These are phyloP conservation scores for Alisma plantagoaquatica DNA, from an alignment of 106 monocot genomes.

Conservation along the genomic window DNA sequence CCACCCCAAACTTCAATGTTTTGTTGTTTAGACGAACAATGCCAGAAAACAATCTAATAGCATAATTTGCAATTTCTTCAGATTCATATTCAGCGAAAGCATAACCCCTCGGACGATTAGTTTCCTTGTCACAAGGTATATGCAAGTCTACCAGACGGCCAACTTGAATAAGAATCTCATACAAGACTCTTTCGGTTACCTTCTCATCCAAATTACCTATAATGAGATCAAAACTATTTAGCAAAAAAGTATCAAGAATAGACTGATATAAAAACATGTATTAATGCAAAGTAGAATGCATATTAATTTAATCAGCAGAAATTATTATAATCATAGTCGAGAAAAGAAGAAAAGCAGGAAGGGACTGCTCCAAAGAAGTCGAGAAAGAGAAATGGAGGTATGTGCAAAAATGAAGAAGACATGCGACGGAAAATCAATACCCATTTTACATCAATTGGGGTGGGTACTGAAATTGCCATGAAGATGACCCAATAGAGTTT, in stretches of 20 bases:
- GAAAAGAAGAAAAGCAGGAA: no score
- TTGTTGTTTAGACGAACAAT: slow-evolving; percentile 72
- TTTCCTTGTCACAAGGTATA: slow-evolving; percentile 82
- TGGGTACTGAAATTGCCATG: no score
- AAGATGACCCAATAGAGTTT: no score
- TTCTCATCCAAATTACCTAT: slow-evolving; percentile 98
- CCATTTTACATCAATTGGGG: no score
- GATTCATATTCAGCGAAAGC: slow-evolving; percentile 94
- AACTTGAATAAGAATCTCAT: slow-evolving; percentile 92
- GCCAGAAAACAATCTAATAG: slow-evolving; percentile 78
- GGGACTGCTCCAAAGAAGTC: not conserved
- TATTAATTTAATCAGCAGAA: not conserved
- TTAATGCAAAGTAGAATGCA: not conserved
- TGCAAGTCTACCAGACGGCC: slow-evolving; percentile 80
- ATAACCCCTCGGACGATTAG: slow-evolving; percentile 63
- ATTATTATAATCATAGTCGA: not conserved
- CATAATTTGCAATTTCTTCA: slow-evolving; percentile 82
- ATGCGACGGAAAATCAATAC: no score
- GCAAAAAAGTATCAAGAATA: not conserved
- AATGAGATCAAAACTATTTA: slow-evolving; percentile 7
- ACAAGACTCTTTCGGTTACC: slow-evolving; percentile 71
- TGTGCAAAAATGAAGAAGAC: no score
- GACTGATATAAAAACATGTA: not conserved
- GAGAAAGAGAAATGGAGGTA: not conserved
- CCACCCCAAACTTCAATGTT: slow-evolving; percentile 79